These are phyloP conservation scores for Verticillium zaregamsianum DNA, from an alignment of 2,329 filamentous ascomycete species.

Conservation along the genomic window DNA sequence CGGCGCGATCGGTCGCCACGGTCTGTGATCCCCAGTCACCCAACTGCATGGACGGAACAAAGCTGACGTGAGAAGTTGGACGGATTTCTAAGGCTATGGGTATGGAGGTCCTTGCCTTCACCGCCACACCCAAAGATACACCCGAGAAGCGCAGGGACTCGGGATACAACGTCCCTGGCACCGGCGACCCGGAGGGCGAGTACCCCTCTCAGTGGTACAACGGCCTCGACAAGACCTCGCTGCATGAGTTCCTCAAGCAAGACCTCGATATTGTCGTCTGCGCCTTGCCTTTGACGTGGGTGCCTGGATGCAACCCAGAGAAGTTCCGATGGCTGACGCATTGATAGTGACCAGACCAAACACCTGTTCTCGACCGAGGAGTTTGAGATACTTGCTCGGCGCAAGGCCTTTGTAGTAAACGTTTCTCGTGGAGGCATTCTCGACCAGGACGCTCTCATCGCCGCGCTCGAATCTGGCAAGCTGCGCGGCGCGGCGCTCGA, in stretches of 20 bases:
- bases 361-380: conserved; percentile 38
- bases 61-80: conserved; percentile 17
- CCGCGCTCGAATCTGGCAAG: conserved; percentile 40
- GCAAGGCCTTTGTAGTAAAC: conserved; percentile 58
- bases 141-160: conserved; percentile 51
- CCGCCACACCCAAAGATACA: conserved; percentile 54
- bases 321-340: not conserved
- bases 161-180: conserved; percentile 62
- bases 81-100: conserved; percentile 54
- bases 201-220: conserved; percentile 39
- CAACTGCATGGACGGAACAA: not conserved
- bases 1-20: conserved; percentile 39
- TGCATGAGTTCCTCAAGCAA: conserved; percentile 38
- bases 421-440: conserved; percentile 53
- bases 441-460: conserved; percentile 46
- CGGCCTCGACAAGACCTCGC: conserved; percentile 23
- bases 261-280: conserved; percentile 40
- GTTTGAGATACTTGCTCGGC: conserved; percentile 32
- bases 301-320: not conserved
- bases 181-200: conserved; percentile 40
- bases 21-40: not conserved
- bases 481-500: conserved; percentile 61
- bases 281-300: conserved; percentile 32
- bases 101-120: conserved; percentile 66
- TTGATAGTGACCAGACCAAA: conserved; percentile 19